These are phyloP conservation scores for Wickerhamia fluorescens DNA, from an alignment of 805 yeast species.

Conservation along the genomic window DNA sequence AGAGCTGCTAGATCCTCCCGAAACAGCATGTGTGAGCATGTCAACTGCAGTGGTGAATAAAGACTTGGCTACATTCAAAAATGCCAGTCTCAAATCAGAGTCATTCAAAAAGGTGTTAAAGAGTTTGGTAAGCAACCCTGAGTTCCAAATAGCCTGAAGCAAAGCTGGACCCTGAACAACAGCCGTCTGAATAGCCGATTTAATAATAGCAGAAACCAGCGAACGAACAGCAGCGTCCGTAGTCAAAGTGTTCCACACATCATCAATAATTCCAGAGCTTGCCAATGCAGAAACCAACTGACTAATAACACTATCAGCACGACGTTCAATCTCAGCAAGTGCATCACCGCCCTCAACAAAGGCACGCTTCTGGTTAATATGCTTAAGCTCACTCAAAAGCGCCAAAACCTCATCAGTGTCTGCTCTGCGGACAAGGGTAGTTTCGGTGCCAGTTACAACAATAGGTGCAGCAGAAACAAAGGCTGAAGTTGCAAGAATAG, in stretches of 20 bases:
- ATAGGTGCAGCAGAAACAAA: slow-evolving; percentile 30
- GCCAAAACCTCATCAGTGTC: slow-evolving; percentile 28
- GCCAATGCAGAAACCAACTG: slow-evolving; percentile 30
- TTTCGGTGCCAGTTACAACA: slow-evolving; percentile 13
- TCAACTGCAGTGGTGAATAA: slow-evolving; percentile 25
- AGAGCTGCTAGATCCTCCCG: slow-evolving; percentile 7
- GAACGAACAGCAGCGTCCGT: slow-evolving; percentile 21
- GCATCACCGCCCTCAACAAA: slow-evolving; percentile 21
- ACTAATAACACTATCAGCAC: slow-evolving; percentile 30
- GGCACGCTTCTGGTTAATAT: slow-evolving; percentile 32
- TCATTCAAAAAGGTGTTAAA: slow-evolving; percentile 26
- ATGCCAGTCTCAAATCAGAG: slow-evolving; percentile 25
- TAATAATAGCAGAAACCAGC: slow-evolving; percentile 19
- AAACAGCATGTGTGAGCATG: slow-evolving; percentile 13
- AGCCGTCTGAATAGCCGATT: slow-evolving; percentile 26
- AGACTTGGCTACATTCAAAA: slow-evolving; percentile 27
- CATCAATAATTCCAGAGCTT: slow-evolving; percentile 32
- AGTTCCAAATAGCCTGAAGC: slow-evolving; percentile 33
- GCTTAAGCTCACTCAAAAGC: slow-evolving; percentile 25
- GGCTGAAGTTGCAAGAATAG: slow-evolving; percentile 32
- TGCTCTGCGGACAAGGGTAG: slow-evolving; percentile 26
- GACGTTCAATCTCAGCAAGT: slow-evolving; percentile 19
- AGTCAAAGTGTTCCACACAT: slow-evolving; percentile 29
- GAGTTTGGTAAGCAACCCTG: slow-evolving; percentile 30
- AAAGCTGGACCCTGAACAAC: slow-evolving; percentile 35